These are phyloP conservation scores for Hydnomerulius pinastri DNA, from an alignment of 768 basidiomycete genomes.

Conservation along the genomic window DNA sequence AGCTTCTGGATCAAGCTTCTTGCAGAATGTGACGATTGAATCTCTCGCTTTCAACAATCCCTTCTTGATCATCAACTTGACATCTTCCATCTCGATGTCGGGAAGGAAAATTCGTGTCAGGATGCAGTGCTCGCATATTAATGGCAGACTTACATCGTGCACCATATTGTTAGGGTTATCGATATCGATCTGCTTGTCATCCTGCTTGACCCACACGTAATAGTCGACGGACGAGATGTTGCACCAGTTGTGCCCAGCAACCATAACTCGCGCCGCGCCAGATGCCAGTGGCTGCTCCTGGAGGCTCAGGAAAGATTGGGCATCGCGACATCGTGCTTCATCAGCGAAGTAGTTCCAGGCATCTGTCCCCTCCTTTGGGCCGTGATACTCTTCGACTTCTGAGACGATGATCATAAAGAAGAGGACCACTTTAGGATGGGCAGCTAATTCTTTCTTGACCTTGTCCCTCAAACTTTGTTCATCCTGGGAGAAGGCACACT, in stretches of 20 bases:
- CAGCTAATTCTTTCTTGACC: background rate
- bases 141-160: background rate
- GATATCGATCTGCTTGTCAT: background rate
- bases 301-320: background rate
- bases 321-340: background rate
- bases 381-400: background rate
- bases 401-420: background rate
- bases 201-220: slow-evolving; percentile 1
- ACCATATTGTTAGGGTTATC: background rate
- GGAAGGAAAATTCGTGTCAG: background rate
- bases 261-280: no score
- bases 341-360: background rate
- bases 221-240: slow-evolving; percentile 1
- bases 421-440: background rate
- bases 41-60: background rate
- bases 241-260: slow-evolving; percentile 1
- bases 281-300: no score
- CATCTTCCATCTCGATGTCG: background rate
- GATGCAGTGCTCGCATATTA: background rate
- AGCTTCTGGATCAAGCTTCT: background rate
- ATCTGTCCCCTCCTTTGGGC: background rate
- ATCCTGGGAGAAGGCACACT: slow-evolving; percentile 6
- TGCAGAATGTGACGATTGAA: background rate
- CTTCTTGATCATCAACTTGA: slow-evolving; percentile 6
- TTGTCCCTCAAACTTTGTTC: background rate